Base-by-base conservation (phyloP, 2,329 filamentous ascomycete genomes). In the Sporothrix luriei region DNA sequence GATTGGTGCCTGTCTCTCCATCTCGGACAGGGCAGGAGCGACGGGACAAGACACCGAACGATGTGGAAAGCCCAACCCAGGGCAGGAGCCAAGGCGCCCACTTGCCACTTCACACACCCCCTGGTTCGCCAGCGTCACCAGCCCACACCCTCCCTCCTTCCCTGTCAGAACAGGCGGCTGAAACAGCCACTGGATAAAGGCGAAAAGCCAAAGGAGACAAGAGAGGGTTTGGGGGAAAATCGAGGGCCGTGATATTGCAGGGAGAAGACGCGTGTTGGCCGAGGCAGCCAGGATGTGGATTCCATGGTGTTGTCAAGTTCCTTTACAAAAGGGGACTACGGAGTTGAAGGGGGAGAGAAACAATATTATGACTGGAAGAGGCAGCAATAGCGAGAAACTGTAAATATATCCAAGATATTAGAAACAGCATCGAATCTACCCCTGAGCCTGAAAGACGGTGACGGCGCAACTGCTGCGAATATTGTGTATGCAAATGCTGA, bases 181-280 rank as follows among this genome's bases (percentile, higher is more conserved):
- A 68, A 68, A 68, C 67, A 68, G 57, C 55, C 67, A 54, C 48
- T 62, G 67, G 57, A n/a, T 62, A 64, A 43, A 16, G 14, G 40
- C 14, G 40, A 43, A 43, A 16, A 67, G 24, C 10, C 29, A 29
- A 29, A 67, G 49, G 48, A 7, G 33, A 19, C n/a, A 16, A 26
- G 43, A n/a, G 46, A 51, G 62, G 48, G 19, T 40, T 33, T 13
- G 10, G 1, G 10, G 26, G 11, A 19, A 67, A 33, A 33, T 24
- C 38, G 38, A 62, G 21, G 26, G 33, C 19, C 1, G 10, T 10
- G 29, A 67, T 43, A 67, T 52, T 29, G 65, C 49, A 54, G 29
- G 29, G 57, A 46, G 57, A 62, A 14, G 57, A 38, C 57, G 57
- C 38, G 46, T 62, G 57, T 24, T 43, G 57, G 57, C 38, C 57